Conservation (phyloP, 345 rosid genomes). For the Hibiscus syriacus region DNA sequence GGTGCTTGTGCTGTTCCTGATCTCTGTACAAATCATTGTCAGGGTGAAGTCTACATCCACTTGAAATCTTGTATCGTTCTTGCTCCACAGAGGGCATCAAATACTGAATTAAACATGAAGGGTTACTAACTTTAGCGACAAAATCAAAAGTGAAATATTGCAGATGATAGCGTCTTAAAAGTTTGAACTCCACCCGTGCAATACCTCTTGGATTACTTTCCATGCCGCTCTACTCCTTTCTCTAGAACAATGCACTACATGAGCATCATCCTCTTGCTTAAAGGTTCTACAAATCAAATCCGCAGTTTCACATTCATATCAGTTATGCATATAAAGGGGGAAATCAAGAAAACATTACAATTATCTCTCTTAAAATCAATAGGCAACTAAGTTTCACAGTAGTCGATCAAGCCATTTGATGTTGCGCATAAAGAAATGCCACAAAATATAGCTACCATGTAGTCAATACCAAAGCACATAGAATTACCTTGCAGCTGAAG, state of each 20-base stretch:
- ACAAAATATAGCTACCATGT: not conserved
- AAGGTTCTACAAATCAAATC: constrained; percentile 22
- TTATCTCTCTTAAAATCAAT: too few species aligned
- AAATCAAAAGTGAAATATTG: not conserved
- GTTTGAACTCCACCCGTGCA: too few species aligned
- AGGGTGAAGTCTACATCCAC: constrained; percentile 68
- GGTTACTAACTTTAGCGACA: not conserved
- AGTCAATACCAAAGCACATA: not conserved
- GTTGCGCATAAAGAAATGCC: too few species aligned
- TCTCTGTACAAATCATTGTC: constrained; percentile 76
- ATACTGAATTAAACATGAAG: constrained; percentile 40
- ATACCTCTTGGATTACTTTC: constrained; percentile 48
- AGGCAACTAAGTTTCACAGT: not conserved
- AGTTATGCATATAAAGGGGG: too few species aligned
- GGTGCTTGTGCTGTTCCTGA: constrained; percentile 85
- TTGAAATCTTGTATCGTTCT: constrained; percentile 50
- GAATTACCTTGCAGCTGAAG: constrained; percentile 36
- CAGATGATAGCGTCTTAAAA: not conserved
- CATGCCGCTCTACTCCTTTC: constrained; percentile 87
- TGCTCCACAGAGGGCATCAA: constrained; percentile 78
- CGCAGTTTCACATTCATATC: not conserved
- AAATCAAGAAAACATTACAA: not conserved
- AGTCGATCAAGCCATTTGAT: too few species aligned
- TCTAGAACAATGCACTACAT: constrained; percentile 76
- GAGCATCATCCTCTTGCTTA: constrained; percentile 27